phyloP scores from a whole-genome alignment of 2,329 filamentous ascomycete species.

The Capronia epimyces region DNA sequence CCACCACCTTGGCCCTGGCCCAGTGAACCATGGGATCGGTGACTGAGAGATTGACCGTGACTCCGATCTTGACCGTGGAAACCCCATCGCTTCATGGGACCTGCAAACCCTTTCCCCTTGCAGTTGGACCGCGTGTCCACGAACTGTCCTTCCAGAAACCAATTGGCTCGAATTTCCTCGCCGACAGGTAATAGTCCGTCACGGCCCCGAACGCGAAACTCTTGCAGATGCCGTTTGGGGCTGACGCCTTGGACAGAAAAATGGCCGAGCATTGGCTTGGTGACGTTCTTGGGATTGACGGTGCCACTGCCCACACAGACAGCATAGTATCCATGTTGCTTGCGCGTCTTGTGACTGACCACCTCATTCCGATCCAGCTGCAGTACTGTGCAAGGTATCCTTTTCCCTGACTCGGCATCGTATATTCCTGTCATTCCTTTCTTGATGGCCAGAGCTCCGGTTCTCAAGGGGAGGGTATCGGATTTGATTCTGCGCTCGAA shows the following conservation, averaged over 20 bases:
- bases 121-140: constrained; percentile 76
- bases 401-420: constrained; percentile 66
- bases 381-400: constrained; percentile 82
- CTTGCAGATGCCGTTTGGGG: constrained; percentile 75
- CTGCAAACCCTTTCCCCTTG: constrained; percentile 87
- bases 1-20: constrained; percentile 88
- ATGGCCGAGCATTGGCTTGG: constrained; percentile 79
- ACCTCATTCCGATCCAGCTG: constrained; percentile 92
- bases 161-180: constrained; percentile 70
- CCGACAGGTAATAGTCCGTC: constrained; percentile 71
- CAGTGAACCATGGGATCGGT: constrained; percentile 83
- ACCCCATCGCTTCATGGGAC: constrained; percentile 95
- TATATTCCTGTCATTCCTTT: constrained; percentile 94
- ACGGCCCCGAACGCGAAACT: constrained; percentile 77
- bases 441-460: constrained; percentile 80
- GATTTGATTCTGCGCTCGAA: constrained; percentile 49
- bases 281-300: constrained; percentile 68
- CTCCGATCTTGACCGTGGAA: constrained; percentile 83
- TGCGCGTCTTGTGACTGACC: constrained; percentile 73
- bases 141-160: constrained; percentile 86
- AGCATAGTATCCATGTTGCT: constrained; percentile 83
- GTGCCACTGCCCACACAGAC: constrained; percentile 81
- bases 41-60: constrained; percentile 92
- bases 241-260: constrained; percentile 75
- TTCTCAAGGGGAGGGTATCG: constrained; percentile 58